Evolutionary conservation across 331 rosid species (phyloP).

Genomic region (Arachis monticola): DNA sequence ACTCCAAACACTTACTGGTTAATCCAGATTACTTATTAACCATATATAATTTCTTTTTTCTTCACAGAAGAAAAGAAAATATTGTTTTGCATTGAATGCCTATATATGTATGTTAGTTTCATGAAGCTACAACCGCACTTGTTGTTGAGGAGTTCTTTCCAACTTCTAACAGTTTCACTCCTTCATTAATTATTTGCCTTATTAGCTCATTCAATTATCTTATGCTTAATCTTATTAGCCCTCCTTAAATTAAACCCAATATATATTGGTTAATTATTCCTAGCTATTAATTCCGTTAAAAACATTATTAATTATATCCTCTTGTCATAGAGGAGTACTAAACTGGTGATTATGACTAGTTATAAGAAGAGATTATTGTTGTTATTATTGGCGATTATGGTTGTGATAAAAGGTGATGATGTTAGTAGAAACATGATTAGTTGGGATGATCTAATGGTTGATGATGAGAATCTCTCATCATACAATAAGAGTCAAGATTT

Average conservation of each 20-base stretch:
- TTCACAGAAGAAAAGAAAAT: too few species aligned
- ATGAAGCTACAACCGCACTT: slow-evolving; percentile 39
- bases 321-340: too few species aligned
- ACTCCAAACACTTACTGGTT: too few species aligned
- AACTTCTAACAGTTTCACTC: neutral
- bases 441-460: slow-evolving; percentile 74
- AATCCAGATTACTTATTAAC: neutral
- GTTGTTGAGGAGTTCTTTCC: slow-evolving; percentile 20
- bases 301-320: too few species aligned
- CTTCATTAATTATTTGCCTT: neutral
- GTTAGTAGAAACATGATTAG: slow-evolving; percentile 43
- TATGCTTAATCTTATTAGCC: neutral
- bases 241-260: too few species aligned
- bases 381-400: slow-evolving; percentile 26
- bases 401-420: slow-evolving; percentile 34
- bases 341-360: too few species aligned
- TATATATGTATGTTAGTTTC: neutral
- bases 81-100: slow-evolving; percentile 2
- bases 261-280: too few species aligned
- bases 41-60: too few species aligned
- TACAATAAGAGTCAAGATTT: slow-evolving; percentile 52
- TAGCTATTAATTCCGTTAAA: too few species aligned
- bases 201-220: slow-evolving; percentile 13
- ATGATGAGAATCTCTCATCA: slow-evolving; percentile 31
- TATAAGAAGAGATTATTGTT: too few species aligned